Base-by-base conservation (phyloP, 495 filamentous ascomycete genomes). In the Penicillium fimorum region DNA sequence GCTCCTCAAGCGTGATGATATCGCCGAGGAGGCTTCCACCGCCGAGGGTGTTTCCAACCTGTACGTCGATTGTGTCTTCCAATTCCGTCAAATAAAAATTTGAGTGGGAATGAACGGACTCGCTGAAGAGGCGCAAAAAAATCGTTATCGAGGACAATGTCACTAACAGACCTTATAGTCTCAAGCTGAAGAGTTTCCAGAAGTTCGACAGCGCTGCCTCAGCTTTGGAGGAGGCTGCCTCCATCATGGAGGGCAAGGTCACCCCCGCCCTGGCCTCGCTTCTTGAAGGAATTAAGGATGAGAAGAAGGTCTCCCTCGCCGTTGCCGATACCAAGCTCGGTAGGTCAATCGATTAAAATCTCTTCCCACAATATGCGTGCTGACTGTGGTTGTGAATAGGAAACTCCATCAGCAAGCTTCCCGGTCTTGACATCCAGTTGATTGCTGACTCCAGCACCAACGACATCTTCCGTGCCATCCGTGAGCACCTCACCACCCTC, bases 271-370 rank as follows among this genome's bases (percentile, higher is more conserved):
- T 99, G 37, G 79, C 88, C 35, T 79, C 75, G 59, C 82, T 98
- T 38, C 84, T 99, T 43, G 84, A 96, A 57, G 85, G 87, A 35
- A 84, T 99, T 72, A 97, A 97, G 75, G 90, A 96, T 74, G 94
- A 99, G 80, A 94, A 96, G 79, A 97, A 97, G 78, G 87, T 87
- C 30, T 96, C 93, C 29, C 82, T 99, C 50, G 94, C 92, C 41
- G 95, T 99, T 59, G 90, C 91, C 55, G 94, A 99, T 71, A 88
- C 87, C 42, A 97, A 96, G 78, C 84, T 99, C 55, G 94, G 83
- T 86, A 80, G 60, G 76, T 75, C 29, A 32, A 27, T 41, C 37
- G 24, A 5, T 44, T 60, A 17, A 7, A 10, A 46, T 18, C 18
- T 45, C 20, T 41, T 45, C 35, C 7, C n/a, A 3, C 24, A 7